Conservation (phyloP, 305 asterid species). For the Solanum hybrid region DNA sequence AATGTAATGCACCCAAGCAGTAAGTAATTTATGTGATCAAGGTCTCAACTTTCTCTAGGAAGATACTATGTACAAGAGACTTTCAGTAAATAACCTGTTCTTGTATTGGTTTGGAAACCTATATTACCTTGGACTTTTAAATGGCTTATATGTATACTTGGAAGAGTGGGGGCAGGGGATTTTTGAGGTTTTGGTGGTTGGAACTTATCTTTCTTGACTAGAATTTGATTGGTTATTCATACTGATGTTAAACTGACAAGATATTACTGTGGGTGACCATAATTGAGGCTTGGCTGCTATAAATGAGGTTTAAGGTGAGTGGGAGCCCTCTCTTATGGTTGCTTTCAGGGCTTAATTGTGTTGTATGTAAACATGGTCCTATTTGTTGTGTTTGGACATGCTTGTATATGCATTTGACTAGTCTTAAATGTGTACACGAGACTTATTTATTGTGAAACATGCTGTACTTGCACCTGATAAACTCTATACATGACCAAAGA, state of each 20-base stretch:
- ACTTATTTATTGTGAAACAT: neutral
- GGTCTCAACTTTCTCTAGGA: neutral
- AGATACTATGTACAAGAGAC: neutral
- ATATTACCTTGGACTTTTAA: neutral
- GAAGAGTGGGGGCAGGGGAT: neutral
- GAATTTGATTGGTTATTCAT: neutral
- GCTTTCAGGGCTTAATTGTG: neutral
- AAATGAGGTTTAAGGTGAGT: neutral
- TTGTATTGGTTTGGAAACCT: neutral
- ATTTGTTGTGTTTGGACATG: neutral
- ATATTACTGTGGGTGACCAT: neutral
- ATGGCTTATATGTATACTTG: neutral
- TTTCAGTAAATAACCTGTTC: neutral
- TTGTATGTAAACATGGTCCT: neutral
- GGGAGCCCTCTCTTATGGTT: neutral
- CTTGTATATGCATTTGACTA: neutral
- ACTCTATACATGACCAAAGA: neutral
- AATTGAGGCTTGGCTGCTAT: neutral
- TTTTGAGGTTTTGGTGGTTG: neutral
- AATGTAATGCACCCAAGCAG: constrained; percentile 7
- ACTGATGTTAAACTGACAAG: neutral
- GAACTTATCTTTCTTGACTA: neutral
- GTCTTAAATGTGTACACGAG: neutral
- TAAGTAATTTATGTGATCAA: neutral
- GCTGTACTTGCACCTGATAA: neutral